Conservation (phyloP, 2,329 filamentous ascomycete species). For the Microdochium nivale region DNA sequence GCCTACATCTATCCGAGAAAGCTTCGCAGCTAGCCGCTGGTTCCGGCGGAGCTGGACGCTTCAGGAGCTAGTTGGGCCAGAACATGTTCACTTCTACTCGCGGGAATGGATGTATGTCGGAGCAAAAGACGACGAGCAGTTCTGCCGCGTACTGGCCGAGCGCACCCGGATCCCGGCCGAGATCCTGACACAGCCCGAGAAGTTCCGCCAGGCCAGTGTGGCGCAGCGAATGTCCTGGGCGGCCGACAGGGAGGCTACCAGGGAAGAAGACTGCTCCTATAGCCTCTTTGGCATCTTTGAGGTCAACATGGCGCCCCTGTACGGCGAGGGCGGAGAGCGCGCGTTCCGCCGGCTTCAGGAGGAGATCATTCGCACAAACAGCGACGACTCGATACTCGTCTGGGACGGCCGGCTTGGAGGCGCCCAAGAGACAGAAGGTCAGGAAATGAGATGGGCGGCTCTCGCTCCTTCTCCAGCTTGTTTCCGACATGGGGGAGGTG, state of each 20-base stretch:
- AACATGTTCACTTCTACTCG: not conserved
- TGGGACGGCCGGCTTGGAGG: not conserved
- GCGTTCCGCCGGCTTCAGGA: not conserved
- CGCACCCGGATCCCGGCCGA: no score
- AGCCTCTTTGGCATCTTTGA: not conserved
- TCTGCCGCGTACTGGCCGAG: no score
- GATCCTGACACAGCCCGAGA: no score
- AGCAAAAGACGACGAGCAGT: no score
- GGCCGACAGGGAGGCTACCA: not conserved
- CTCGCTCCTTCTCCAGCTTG: not conserved
- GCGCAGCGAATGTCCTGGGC: not conserved
- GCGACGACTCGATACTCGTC: not conserved
- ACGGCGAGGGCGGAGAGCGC: not conserved
- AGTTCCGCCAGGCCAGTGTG: no score
- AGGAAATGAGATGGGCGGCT: no score
- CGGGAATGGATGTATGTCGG: no score
- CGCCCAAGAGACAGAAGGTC: no score
- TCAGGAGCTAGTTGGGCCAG: not conserved
- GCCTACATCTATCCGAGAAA: no score
- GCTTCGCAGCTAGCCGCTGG: no score
- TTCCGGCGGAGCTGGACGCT: constrained; percentile 1
- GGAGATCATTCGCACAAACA: not conserved
- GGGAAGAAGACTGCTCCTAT: not conserved
- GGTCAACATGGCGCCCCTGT: not conserved
- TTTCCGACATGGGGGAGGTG: not conserved